phyloP scores from a whole-genome alignment of 2,329 filamentous ascomycete genomes.

The Bipolaris bicolor region DNA sequence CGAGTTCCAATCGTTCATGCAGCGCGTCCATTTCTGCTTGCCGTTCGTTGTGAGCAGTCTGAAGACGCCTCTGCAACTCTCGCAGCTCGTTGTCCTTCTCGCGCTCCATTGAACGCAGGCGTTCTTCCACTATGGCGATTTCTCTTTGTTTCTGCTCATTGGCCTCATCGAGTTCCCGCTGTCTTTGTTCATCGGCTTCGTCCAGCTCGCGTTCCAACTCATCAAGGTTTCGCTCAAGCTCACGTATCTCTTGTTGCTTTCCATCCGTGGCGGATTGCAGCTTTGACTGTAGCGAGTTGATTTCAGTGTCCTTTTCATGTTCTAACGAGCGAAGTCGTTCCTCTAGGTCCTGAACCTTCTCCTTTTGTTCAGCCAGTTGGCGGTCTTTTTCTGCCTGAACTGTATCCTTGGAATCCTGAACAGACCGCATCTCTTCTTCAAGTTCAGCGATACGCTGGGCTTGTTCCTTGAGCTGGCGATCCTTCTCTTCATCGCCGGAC shows the following conservation, averaged over 20 bases:
- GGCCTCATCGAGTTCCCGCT: constrained; percentile 36
- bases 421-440: constrained; percentile 33
- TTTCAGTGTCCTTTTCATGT: constrained; percentile 51
- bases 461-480: constrained; percentile 37
- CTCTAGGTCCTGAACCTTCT: constrained; percentile 44
- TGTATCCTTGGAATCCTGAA: constrained; percentile 31
- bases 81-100: constrained; percentile 49
- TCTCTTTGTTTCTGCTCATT: constrained; percentile 41
- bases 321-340: constrained; percentile 35
- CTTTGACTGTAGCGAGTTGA: constrained; percentile 51
- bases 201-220: constrained; percentile 41
- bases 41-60: constrained; percentile 41
- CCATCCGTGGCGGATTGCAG: constrained; percentile 48
- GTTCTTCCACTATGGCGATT: constrained; percentile 39
- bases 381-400: constrained; percentile 37
- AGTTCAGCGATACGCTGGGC: constrained; percentile 39
- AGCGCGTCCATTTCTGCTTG: constrained; percentile 52
- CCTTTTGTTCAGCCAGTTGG: constrained; percentile 39
- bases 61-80: constrained; percentile 43
- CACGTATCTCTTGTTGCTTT: constrained; percentile 59
- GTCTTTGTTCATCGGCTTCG: constrained; percentile 35
- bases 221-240: constrained; percentile 50
- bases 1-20: constrained; percentile 48
- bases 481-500: constrained; percentile 40
- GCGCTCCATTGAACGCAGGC: constrained; percentile 39